These are phyloP conservation scores for California macrophylla DNA, from an alignment of 441 rosid genomes.

Conservation along the genomic window DNA sequence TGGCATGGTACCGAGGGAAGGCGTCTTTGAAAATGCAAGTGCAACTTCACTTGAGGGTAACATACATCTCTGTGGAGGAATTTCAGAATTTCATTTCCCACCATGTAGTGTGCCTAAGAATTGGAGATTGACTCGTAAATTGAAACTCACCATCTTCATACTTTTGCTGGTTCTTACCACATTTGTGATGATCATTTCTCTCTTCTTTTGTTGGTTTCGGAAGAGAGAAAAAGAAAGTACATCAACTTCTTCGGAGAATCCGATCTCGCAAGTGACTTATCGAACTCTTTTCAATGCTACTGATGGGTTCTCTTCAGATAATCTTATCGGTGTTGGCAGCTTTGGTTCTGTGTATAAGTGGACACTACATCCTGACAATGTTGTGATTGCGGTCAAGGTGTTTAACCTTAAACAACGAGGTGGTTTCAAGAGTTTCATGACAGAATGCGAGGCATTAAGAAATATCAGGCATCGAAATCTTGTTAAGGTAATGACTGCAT, in stretches of 20 bases:
- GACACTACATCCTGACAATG: background rate
- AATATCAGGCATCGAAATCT: slow-evolving; percentile 10
- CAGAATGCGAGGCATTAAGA: slow-evolving; percentile 14
- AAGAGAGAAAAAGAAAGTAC: background rate
- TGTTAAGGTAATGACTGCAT: slow-evolving; percentile 12
- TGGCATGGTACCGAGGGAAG: slow-evolving; percentile 18
- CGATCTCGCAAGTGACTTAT: background rate
- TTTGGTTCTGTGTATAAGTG: slow-evolving; percentile 14
- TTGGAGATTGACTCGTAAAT: background rate
- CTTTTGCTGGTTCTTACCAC: background rate
- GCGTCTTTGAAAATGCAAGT: slow-evolving; percentile 24
- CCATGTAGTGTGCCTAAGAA: slow-evolving; percentile 13
- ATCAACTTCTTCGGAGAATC: background rate
- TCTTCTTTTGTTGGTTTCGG: background rate
- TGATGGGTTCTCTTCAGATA: background rate
- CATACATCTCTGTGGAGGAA: slow-evolving; percentile 27
- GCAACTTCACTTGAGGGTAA: slow-evolving; percentile 17
- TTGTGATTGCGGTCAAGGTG: slow-evolving; percentile 9
- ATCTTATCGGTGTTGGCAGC: slow-evolving; percentile 10
- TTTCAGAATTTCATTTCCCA: slow-evolving; percentile 15
- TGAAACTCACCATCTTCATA: background rate
- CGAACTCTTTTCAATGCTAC: slow-evolving; percentile 11
- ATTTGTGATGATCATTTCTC: background rate
- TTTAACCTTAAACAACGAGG: slow-evolving; percentile 8
- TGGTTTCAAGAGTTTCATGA: slow-evolving; percentile 14